Evolutionary conservation across 202 grass and related monocot species (phyloP).

Genomic region (Eragrostis tef): DNA sequence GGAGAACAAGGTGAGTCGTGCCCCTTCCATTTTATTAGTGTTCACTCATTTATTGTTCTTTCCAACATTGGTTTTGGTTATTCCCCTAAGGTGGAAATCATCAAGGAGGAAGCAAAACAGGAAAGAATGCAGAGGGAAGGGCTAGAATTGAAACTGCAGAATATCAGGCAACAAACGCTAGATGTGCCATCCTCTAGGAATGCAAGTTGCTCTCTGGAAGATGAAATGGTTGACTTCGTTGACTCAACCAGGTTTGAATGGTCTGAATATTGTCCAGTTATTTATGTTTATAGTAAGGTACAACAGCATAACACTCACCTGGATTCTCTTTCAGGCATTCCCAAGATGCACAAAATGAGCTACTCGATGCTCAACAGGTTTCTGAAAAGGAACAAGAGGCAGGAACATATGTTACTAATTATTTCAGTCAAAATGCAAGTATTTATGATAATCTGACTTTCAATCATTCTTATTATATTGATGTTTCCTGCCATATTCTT

Average conservation of each 20-base stretch:
- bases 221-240: constrained; percentile 39
- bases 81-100: constrained; percentile 56
- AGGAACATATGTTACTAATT: constrained; percentile 13
- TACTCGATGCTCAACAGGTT: constrained; percentile 52
- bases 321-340: constrained; percentile 41
- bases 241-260: constrained; percentile 50
- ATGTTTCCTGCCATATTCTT: neutral
- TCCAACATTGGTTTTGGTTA: neutral
- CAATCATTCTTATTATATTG: neutral
- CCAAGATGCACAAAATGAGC: constrained; percentile 52
- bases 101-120: constrained; percentile 64
- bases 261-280: constrained; percentile 23
- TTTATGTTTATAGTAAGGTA: neutral
- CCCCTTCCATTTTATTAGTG: constrained; percentile 30
- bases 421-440: constrained; percentile 27
- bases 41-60: neutral
- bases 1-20: constrained; percentile 66
- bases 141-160: constrained; percentile 69
- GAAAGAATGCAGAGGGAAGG: constrained; percentile 66
- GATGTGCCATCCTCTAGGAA: constrained; percentile 36
- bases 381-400: constrained; percentile 74
- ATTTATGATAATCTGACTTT: neutral
- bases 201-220: constrained; percentile 28
- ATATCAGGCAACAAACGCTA: constrained; percentile 60
- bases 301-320: neutral